A percentile compares a stretch with the other conserved stretches of the same genome.
These are phyloP conservation scores for Solanum habrochaites DNA, from an alignment of 257 asterid species.

Conservation along the genomic window DNA sequence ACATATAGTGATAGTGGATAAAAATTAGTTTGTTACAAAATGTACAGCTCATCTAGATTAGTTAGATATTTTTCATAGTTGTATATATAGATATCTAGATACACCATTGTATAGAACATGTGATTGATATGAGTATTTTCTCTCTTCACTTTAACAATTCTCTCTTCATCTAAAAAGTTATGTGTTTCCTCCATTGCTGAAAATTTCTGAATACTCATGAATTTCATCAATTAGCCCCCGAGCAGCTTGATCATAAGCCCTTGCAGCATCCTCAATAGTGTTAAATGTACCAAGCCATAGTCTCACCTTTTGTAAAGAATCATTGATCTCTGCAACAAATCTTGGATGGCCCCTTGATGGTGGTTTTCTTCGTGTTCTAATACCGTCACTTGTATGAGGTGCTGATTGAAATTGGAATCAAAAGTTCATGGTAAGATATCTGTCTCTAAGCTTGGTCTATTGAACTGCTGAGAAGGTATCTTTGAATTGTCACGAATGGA, in stretches of 20 bases:
- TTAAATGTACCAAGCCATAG: constrained; percentile 59
- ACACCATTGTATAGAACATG: too few species aligned
- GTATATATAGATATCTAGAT: too few species aligned
- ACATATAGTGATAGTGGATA: too few species aligned
- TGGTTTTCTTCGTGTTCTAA: constrained; percentile 27
- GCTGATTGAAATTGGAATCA: not conserved
- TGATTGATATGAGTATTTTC: too few species aligned
- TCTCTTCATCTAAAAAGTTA: too few species aligned
- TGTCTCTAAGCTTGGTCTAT: not conserved
- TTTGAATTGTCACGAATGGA: not conserved
- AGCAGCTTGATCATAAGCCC: constrained; percentile 72
- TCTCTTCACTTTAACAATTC: too few species aligned
- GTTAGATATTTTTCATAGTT: too few species aligned
- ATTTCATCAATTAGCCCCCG: constrained; percentile 36
- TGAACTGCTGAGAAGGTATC: constrained; percentile 5
- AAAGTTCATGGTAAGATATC: not conserved
- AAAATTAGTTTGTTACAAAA: too few species aligned
- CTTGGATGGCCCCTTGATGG: constrained; percentile 63
- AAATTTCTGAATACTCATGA: too few species aligned
- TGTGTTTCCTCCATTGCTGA: too few species aligned
- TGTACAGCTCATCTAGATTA: too few species aligned
- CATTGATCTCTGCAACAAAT: constrained; percentile 71
- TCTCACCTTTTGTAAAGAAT: constrained; percentile 64
- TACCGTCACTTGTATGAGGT: constrained; percentile 5
- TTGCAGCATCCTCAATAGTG: constrained; percentile 22